Evolutionary conservation across 805 yeast genomes (phyloP).

Genomic region (Yarrowia alimentaria): DNA sequence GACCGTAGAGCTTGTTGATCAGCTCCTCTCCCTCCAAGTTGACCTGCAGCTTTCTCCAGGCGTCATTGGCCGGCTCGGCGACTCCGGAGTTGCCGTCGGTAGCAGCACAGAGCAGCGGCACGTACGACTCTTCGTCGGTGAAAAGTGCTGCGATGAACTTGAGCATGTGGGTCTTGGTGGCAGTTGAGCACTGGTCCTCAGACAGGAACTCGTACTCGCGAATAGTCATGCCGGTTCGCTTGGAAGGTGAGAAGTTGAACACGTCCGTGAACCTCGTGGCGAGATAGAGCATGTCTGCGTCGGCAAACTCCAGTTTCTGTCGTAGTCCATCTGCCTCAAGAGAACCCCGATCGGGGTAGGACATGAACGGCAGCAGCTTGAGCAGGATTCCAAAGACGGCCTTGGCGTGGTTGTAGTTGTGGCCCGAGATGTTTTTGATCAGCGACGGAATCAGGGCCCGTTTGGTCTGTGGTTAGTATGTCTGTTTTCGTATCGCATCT

Average conservation of each 20-base stretch:
- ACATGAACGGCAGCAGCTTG: constrained; percentile 13
- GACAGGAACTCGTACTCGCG: constrained; percentile 17
- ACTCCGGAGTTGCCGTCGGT: constrained; percentile 57
- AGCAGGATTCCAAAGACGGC: constrained; percentile 12
- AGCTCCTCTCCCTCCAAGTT: constrained; percentile 51
- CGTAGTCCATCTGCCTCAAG: constrained; percentile 13
- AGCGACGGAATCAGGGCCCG: constrained; percentile 6
- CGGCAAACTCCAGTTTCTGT: not conserved
- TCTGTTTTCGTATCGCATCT: constrained; percentile 31
- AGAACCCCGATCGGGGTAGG: constrained; percentile 17
- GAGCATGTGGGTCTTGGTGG: constrained; percentile 4
- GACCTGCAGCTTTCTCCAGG: constrained; percentile 50
- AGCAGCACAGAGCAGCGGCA: constrained; percentile 62
- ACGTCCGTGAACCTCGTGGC: constrained; percentile 8
- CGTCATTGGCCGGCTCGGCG: constrained; percentile 53
- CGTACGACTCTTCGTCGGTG: constrained; percentile 41
- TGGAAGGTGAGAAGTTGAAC: constrained; percentile 18
- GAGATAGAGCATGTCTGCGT: not conserved
- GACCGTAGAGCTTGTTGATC: constrained; percentile 45
- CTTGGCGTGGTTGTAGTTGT: constrained; percentile 17
- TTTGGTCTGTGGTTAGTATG: constrained; percentile 14
- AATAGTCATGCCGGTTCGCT: constrained; percentile 22
- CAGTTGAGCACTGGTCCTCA: constrained; percentile 12
- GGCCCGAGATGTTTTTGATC: constrained; percentile 3
- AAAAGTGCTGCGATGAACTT: constrained; percentile 43